Evolutionary conservation across 192 early-diverging fungal genomes (phyloP).

Genomic region (Coemansia sp.): DNA sequence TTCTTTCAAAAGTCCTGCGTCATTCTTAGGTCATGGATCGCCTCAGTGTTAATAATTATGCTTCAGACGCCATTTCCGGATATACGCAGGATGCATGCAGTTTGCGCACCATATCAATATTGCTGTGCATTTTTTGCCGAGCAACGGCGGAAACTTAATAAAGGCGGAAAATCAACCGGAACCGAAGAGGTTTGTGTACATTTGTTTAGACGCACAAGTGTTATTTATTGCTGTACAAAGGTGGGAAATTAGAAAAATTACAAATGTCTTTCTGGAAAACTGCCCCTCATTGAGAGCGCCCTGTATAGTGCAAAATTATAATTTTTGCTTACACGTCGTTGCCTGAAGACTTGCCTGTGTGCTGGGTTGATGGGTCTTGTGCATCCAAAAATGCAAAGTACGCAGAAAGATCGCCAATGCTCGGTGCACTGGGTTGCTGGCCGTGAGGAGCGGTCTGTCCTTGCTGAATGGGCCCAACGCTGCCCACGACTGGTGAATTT

Average conservation of each 20-base stretch:
- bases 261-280: background rate
- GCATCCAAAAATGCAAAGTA: constrained; percentile 41
- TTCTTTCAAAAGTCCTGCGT: constrained; percentile 5
- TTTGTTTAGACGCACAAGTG: background rate
- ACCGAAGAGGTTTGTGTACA: background rate
- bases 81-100: background rate
- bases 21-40: constrained; percentile 1
- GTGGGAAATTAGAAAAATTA: constrained; percentile 1
- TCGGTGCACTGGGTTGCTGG: constrained; percentile 9
- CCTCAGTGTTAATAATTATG: background rate
- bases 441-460: background rate
- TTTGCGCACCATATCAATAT: background rate
- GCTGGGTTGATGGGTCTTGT: constrained; percentile 9
- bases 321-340: background rate
- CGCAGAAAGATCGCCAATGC: constrained; percentile 38
- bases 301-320: background rate
- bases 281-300: background rate
- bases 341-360: constrained; percentile 6
- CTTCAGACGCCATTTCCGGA: constrained; percentile 3
- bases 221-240: background rate
- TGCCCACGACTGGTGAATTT: background rate
- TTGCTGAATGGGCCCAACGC: background rate
- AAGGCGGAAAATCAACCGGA: constrained; percentile 4
- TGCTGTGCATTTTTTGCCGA: background rate
- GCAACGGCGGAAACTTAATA: background rate